These are phyloP conservation scores for Diaporthe destruens DNA, from an alignment of 2,329 filamentous ascomycete species.

Conservation along the genomic window DNA sequence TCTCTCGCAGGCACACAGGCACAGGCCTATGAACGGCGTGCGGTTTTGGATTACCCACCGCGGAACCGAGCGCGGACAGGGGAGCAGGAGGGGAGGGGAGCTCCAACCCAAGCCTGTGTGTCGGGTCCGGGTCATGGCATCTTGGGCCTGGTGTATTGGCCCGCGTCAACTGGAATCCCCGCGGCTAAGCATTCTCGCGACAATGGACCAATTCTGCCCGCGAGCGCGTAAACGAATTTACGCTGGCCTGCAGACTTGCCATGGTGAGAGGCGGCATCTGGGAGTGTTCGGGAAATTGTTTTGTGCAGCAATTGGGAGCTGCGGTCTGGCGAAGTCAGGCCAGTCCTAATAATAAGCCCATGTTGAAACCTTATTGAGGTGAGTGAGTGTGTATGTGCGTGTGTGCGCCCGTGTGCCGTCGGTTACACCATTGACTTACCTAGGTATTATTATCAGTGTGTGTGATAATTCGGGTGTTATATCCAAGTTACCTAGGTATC, in stretches of 20 bases:
- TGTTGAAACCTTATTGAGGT: neutral
- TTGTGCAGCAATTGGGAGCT: neutral
- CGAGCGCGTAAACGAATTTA: slow-evolving; percentile 15
- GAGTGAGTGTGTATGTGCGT: too few species aligned
- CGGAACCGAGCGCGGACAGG: slow-evolving; percentile 10
- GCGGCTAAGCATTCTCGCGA: slow-evolving; percentile 25
- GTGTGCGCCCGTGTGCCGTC: neutral
- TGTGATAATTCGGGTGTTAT: too few species aligned
- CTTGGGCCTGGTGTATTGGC: slow-evolving; percentile 3
- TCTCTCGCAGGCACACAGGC: neutral
- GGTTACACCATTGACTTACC: neutral
- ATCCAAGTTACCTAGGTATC: too few species aligned
- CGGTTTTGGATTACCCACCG: slow-evolving; percentile 9
- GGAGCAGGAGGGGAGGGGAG: neutral
- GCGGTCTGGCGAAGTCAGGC: neutral
- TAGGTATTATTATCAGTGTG: neutral
- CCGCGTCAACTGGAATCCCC: slow-evolving; percentile 16
- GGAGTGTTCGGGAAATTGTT: slow-evolving; percentile 5
- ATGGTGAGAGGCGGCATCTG: neutral
- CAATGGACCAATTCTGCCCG: neutral
- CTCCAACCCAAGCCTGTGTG: neutral
- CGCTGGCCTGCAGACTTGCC: neutral
- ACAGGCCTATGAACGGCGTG: slow-evolving; percentile 15
- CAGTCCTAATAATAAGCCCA: neutral
- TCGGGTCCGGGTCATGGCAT: slow-evolving; percentile 24